Base-by-base conservation (phyloP, 768 basidiomycete species). In the Gelatoporia subvermispora region DNA sequence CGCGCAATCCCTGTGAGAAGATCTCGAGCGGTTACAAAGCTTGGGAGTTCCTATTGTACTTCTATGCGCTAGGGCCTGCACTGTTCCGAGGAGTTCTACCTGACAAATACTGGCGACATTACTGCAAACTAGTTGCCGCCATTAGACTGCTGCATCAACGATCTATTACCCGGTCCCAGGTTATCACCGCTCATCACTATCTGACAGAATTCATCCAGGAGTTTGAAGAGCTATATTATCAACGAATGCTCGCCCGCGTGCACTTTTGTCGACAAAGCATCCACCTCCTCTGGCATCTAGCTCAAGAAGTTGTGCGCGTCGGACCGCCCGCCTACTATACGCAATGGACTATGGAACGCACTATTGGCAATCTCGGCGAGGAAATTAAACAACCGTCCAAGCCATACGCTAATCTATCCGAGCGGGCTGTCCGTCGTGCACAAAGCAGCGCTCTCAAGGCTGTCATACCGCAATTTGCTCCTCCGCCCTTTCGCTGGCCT, bases 1-100 rank as follows among this genome's bases (percentile, higher is more conserved):
- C 72, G 3, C 64, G 70, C 0, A 70, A 76, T 46, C 61, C 61
- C 15, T 68, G 70, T 0, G 60, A 68, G 43, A 74, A 75, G 49
- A 63, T 74, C 43, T 52, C 64, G 0, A 62, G 56, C 22, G 62
- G 65, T 0, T 68, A 64, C 53, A 68, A 68, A 41, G 59, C 62
- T 13, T 54, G 51, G 44, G 64, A 67, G 24, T 65, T 46, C 34
- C 51, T 57, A 0, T 42, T 43, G 0, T 65, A 60, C 36, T 22
- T 67, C 20, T 63, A 47, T 41, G 58, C 53, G 2, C 36, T 60
- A 4, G 53, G 55, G 0, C 68, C 65, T 1, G 63, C 46, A 0
- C 28, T 70, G 3, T 44, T 70, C 1, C 52, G 53, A 34, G 53
- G 53, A 3, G 31, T 61, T 2, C 60, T 68, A 0, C 65, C 62